These are phyloP conservation scores for Yamadazyma insecticola DNA, from an alignment of 805 yeast genomes.

Conservation along the genomic window DNA sequence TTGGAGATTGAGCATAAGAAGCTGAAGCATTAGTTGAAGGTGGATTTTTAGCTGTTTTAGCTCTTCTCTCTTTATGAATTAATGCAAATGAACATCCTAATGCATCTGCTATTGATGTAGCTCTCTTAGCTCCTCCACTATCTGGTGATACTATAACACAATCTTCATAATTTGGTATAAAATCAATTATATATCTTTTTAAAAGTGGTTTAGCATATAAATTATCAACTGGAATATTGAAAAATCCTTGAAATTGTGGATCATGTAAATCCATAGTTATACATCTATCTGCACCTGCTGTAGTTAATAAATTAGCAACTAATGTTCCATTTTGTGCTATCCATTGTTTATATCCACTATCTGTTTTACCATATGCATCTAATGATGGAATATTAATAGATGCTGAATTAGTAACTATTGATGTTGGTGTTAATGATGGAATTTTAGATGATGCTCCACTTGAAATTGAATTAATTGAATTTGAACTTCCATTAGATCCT, in stretches of 20 bases:
- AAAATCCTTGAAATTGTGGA: constrained; percentile 96
- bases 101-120: constrained; percentile 89
- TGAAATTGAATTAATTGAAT: too few relatives aligned
- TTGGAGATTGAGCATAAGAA: too few relatives aligned
- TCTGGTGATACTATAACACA: constrained; percentile 96
- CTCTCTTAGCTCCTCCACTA: constrained; percentile 98
- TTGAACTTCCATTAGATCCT: neutral
- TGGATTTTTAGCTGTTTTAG: constrained; percentile 32
- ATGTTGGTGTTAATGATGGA: constrained; percentile 15
- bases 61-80: constrained; percentile 88
- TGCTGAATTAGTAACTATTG: constrained; percentile 29
- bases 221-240: constrained; percentile 94
- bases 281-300: constrained; percentile 95
- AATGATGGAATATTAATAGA: constrained; percentile 29
- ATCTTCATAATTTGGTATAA: constrained; percentile 73
- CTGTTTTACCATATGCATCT: constrained; percentile 37
- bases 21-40: constrained; percentile 20
- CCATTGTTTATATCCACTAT: constrained; percentile 86
- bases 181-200: constrained; percentile 75
- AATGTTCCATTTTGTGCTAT: constrained; percentile 92
- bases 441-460: constrained; percentile 1
- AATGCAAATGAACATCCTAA: constrained; percentile 86
- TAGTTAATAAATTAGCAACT: constrained; percentile 78
- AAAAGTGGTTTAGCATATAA: constrained; percentile 83
- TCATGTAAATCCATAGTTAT: constrained; percentile 98